Base-by-base conservation (phyloP, 2,329 filamentous ascomycete species). In the Colletotrichum truncatum region DNA sequence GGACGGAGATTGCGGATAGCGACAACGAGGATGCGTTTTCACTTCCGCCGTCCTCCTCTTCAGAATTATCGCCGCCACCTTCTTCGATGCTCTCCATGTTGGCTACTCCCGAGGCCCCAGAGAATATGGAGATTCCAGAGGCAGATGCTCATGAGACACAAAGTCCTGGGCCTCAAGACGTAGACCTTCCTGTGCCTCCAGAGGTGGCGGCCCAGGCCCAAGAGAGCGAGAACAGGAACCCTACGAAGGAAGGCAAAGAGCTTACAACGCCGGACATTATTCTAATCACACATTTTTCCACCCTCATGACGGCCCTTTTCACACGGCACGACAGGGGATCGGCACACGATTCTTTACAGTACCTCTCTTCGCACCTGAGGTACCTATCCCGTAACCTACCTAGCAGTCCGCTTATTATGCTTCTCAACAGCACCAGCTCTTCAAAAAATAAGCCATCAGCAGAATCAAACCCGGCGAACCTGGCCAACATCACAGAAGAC, bases 231-330 rank as follows among this genome's bases (percentile, higher is more conserved):
- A 6, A 7, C 28, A 10, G 28, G 7, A 49, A 14, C 18, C 32
- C 49, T 12, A 25, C 25, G 10, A 28, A 4, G 34, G 45, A 18
- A 34, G 18, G 43, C 58, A 16, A 21, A n/a, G 30, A 18, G 25
- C 30, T 41, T 5, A 30, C 55, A n/a, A 56, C 71, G 11, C 81
- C 82, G 7, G 80, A 83, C 58, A 74, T 89, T 38, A 79, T 89
- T 46, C 76, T 89, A 56, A 75, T 89, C 57, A 87, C 86, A 7
- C 84, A 87, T 74, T 82, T 87, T 71, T 83, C 84, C 2, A 70
- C 77, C 14, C 77, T 89, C 4, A 78, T 89, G 18, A 81, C 80
- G 25, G 73, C 80, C 4, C 79, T 89, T 51, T 89, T 89, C 74
- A 76, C 83, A 2, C 78, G 81, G 59, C 80, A 80, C 64, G 78